Evolutionary conservation across 2,329 filamentous ascomycete species (phyloP).

Genomic region (Pseudocercospora fijiensis): DNA sequence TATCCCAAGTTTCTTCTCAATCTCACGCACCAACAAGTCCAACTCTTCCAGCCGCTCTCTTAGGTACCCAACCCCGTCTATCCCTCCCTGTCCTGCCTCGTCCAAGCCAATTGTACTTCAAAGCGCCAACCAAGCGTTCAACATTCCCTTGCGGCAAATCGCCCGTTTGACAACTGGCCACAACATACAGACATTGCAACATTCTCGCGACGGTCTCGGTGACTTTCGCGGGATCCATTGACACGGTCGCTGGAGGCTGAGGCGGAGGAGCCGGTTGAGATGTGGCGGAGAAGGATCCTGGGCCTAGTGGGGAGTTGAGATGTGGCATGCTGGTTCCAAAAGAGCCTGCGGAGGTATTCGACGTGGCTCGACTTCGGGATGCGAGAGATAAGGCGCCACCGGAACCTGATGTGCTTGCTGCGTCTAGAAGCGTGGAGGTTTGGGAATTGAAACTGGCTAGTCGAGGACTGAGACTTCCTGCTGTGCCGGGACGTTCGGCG

Average conservation of each 20-base stretch:
- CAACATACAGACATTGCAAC: constrained; percentile 91
- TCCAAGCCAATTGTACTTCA: constrained; percentile 97
- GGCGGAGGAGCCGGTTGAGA: constrained; percentile 19
- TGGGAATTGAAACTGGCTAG: constrained; percentile 79
- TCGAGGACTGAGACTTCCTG: constrained; percentile 71
- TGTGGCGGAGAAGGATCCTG: constrained; percentile 28
- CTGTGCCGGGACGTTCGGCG: constrained; percentile 57
- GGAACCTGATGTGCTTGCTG: constrained; percentile 48
- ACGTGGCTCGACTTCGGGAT: constrained; percentile 75
- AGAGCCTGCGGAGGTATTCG: constrained; percentile 66
- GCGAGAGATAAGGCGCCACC: constrained; percentile 44
- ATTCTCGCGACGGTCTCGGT: constrained; percentile 94
- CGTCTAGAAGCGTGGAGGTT: constrained; percentile 74
- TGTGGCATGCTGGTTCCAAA: constrained; percentile 45
- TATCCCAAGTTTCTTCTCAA: neutral
- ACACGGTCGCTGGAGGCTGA: constrained; percentile 22
- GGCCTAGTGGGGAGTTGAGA: constrained; percentile 30
- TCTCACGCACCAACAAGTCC: constrained; percentile 33
- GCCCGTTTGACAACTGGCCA: constrained; percentile 71
- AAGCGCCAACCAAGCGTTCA: constrained; percentile 75
- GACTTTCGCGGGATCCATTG: constrained; percentile 61
- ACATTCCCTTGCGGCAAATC: constrained; percentile 77
- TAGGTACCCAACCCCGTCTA: constrained; percentile 82
- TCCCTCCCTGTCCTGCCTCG: constrained; percentile 86
- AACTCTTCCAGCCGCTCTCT: constrained; percentile 43